These are phyloP conservation scores for Sutorius eximius DNA, from an alignment of 1,284 basidiomycete genomes.

Conservation along the genomic window DNA sequence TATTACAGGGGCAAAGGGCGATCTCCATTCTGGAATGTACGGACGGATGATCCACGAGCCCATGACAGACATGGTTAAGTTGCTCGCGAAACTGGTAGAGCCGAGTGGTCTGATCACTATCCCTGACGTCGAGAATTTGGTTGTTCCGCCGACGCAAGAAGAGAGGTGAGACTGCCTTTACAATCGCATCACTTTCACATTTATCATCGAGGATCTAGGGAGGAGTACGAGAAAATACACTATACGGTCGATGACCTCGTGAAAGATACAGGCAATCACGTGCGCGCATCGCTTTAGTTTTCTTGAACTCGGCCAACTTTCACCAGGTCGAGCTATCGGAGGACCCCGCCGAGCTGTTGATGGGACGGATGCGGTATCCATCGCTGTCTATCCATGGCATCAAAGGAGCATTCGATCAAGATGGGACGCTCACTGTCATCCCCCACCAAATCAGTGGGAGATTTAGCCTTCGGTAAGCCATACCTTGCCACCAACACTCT, in stretches of 20 bases:
- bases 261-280: not conserved
- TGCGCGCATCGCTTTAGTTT: not conserved
- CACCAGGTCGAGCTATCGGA: not conserved
- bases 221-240: not conserved
- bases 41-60: slow-evolving; percentile 1
- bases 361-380: slow-evolving; percentile 85
- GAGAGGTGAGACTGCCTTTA: slow-evolving; percentile 52
- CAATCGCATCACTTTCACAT: not conserved
- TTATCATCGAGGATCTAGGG: not conserved
- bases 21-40: not conserved
- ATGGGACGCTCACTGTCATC: slow-evolving; percentile 44
- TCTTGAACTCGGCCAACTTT: not conserved
- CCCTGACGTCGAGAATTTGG: slow-evolving; percentile 87
- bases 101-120: slow-evolving; percentile 82
- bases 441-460: slow-evolving; percentile 85
- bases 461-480: slow-evolving; percentile 48
- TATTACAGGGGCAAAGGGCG: slow-evolving; percentile 43
- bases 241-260: not conserved
- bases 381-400: slow-evolving; percentile 89
- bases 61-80: not conserved
- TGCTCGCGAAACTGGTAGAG: not conserved
- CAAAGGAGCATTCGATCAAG: not conserved
- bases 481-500: not conserved
- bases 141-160: slow-evolving; percentile 59
- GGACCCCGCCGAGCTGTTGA: slow-evolving; percentile 30